Percentiles rank a stretch among this genome's conserved stretches.
These are phyloP conservation scores for Calendula officinalis DNA, from an alignment of 129 eudicot genomes.

Conservation along the genomic window DNA sequence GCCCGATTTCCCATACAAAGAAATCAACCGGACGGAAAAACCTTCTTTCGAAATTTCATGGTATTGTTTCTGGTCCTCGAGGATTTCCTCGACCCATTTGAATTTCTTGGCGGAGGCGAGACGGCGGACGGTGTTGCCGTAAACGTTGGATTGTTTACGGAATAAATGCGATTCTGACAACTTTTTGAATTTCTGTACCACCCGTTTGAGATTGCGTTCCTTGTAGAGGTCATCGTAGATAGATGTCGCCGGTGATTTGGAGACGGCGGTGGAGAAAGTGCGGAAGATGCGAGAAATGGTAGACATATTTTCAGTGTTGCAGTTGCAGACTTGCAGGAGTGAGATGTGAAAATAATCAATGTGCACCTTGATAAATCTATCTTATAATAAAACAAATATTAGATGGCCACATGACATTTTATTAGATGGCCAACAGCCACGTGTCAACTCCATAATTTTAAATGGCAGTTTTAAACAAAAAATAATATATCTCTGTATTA, in stretches of 20 bases:
- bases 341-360: too few relatives aligned
- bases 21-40: conserved; percentile 42
- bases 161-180: conserved; percentile 28
- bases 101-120: conserved; percentile 42
- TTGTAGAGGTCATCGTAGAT: conserved; percentile 39
- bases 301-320: conserved; percentile 32
- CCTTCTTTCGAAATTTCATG: conserved; percentile 43
- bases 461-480: too few relatives aligned
- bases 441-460: too few relatives aligned
- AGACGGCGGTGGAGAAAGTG: conserved; percentile 30
- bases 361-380: too few relatives aligned
- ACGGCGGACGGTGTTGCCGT: conserved; percentile 43
- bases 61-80: conserved; percentile 52
- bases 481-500: too few relatives aligned
- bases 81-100: conserved; percentile 45
- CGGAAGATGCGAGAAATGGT: conserved; percentile 46
- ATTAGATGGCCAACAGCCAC: too few relatives aligned
- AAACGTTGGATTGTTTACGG: conserved; percentile 31
- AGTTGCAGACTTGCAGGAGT: too few relatives aligned
- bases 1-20: conserved; percentile 45
- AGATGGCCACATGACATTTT: too few relatives aligned
- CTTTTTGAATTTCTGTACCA: conserved; percentile 39
- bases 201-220: conserved; percentile 42
- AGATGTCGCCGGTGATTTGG: conserved; percentile 27
- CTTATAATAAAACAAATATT: too few relatives aligned